Evolutionary conservation across 306 rosid species (phyloP).

Genomic region (Glycyrrhiza uralensis): DNA sequence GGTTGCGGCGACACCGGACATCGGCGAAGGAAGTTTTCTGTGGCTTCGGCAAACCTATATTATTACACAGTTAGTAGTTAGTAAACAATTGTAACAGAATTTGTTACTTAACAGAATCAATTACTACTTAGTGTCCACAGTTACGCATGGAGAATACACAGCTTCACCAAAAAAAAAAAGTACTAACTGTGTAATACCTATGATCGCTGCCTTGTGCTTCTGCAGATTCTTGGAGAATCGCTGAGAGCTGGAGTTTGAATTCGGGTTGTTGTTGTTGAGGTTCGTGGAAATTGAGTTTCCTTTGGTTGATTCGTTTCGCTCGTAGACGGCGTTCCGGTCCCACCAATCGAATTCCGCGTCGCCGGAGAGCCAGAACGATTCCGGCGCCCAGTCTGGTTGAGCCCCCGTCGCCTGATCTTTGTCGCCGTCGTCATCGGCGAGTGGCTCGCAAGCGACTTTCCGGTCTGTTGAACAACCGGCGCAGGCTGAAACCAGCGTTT

Average conservation of each 20-base stretch:
- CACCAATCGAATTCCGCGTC: slow-evolving; percentile 90
- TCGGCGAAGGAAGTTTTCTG: slow-evolving; percentile 66
- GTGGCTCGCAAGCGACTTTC: slow-evolving; percentile 64
- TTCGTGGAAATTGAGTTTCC: slow-evolving; percentile 51
- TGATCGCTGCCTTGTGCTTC: slow-evolving; percentile 64
- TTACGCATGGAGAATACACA: no score
- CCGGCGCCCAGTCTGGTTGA: slow-evolving; percentile 69
- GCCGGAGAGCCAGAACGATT: slow-evolving; percentile 82
- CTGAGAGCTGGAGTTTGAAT: slow-evolving; percentile 60
- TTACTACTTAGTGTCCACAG: no score
- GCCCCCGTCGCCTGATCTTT: neutral
- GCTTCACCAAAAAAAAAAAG: no score
- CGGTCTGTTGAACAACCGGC: slow-evolving; percentile 64
- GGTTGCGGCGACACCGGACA: slow-evolving; percentile 43
- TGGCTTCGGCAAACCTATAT: slow-evolving; percentile 84
- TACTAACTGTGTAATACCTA: no score
- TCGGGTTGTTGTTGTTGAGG: slow-evolving; percentile 51
- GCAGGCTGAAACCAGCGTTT: slow-evolving; percentile 67
- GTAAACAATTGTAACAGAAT: no score
- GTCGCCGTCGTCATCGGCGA: slow-evolving; percentile 19
- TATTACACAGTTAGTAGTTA: no score
- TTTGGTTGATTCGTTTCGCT: slow-evolving; percentile 70
- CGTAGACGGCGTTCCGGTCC: slow-evolving; percentile 77
- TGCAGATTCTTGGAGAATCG: slow-evolving; percentile 62
- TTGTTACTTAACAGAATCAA: no score